Evolutionary conservation across 805 yeast genomes (phyloP), one percentile per base, ranked within the genome.

Genomic region (Candida sonorensis): DNA sequence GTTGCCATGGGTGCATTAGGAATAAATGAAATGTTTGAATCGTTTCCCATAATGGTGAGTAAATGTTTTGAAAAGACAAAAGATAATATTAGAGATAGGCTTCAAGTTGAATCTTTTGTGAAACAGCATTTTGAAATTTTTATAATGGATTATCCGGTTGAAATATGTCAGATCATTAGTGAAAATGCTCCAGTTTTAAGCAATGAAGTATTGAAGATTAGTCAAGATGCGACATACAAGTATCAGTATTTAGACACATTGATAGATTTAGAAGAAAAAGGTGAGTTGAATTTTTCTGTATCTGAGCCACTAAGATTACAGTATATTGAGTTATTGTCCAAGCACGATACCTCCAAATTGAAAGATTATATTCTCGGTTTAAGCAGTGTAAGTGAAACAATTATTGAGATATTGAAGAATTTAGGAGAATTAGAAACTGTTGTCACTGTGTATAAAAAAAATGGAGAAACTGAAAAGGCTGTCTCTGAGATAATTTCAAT

Each of bases 131-230:
- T 63, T 36, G 47, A 35, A 5, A 29, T 48, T 2, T 48, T 57
- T 28, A 44, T 51, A 10, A 25, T 31, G 2, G 47, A 52, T 4
- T 65, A 69, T 38, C 46, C 62, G 1, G 37, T 33, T 1, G 56
- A 51, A 7, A 55, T 72, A 46, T 65, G 66, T 4, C 34, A 31
- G 3, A 35, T 67, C 5, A 50, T 75, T 9, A 46, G 60, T 10
- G 45, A 44, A 11, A 52, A 61, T 40, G 46, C 56, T 30, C 72
- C 72, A 0, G 36, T 42, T 1, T 37, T 75, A 23, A 74, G 72
- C 43, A 29, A 36, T 2, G 53, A 58, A 30, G 53, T 65, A 1
- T 43, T 72, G 22, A 34, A 45, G 2, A 39, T 62, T 16, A 31
- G 53, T 9, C 59, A 48, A 37, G 21, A 23, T 5, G 13, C 47